Base-by-base conservation (phyloP, 805 yeast species). In the Yarrowia sp. region DNA sequence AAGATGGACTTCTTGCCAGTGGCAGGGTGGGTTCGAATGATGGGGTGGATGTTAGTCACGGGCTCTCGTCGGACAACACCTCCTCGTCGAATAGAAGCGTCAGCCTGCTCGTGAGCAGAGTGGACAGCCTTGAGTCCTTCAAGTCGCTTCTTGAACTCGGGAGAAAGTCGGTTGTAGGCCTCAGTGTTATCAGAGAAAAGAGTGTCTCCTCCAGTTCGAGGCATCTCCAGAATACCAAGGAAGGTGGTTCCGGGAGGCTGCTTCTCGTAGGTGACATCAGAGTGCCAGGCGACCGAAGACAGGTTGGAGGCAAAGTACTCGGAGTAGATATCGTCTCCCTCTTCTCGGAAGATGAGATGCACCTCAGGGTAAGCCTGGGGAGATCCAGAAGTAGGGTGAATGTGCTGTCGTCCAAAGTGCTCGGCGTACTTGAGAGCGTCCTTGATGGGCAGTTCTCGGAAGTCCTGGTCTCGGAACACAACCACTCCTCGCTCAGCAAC, bases 401-500 rank as follows among this genome's bases (percentile, higher is more conserved):
- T 80, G 74, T 88, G 92, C 66, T 85, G 79, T 39, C 86, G 85
- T 38, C 93, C 92, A 72, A 85, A 88, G 72, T 87, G 83, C 51
- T 75, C 76, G 57, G 88, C 90, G 75, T 79, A 86, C 43, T 86
- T 78, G 48, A 73, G 67, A 4, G 75, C 72, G 65, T 74, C 68
- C 38, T 69, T 71, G 62, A 71, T 68, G 13, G 73, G 67, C 47
- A 68, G 68, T 13, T 80, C 77, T 53, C 84, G 83, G 67, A 88
- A 81, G 73, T 88, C 90, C 75, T 88, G 93, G 67, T 86, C 83
- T 72, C 90, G 80, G 76, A 88, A 86, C 3, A 86, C 81, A 44
- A 86, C 89, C 39, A 88, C 89, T 68, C 91, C 92, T 68, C 90
- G 78, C 74, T 86, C 85, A 18, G 89, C 92, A 60, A 87, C 87